phyloP scores from a whole-genome alignment of 2,329 filamentous ascomycete genomes.

The Talaromyces sp. region DNA sequence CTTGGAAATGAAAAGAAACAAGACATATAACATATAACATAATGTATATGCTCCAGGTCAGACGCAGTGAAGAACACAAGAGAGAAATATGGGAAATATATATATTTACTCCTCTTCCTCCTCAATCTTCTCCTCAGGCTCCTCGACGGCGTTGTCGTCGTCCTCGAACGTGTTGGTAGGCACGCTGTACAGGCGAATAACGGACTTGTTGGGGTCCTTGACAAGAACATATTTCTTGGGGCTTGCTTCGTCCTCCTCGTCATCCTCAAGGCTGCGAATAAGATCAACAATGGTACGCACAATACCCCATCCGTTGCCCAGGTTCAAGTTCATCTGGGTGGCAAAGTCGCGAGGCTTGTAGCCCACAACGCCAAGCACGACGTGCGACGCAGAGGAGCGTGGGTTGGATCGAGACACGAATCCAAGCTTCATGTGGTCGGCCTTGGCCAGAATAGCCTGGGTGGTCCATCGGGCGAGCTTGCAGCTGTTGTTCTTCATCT shows the following conservation, averaged over 20 bases:
- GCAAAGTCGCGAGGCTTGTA: constrained; percentile 99
- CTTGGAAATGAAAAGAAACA: background rate
- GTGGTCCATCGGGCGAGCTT: constrained; percentile 98
- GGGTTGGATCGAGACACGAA: constrained; percentile 95
- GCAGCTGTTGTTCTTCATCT: constrained; percentile 99
- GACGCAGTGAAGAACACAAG: background rate
- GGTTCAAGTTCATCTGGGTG: constrained; percentile 93
- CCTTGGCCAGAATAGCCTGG: constrained; percentile 92
- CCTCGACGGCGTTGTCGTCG: constrained; percentile 59
- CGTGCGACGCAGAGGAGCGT: constrained; percentile 86
- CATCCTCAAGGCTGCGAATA: constrained; percentile 33
- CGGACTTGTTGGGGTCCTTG: constrained; percentile 94
- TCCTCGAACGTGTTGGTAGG: constrained; percentile 87
- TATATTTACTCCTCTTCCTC: constrained; percentile 48
- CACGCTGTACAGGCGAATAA: constrained; percentile 88
- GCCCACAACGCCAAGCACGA: constrained; percentile 89
- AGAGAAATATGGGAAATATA: background rate
- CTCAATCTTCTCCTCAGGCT: constrained; percentile 53
- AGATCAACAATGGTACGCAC: constrained; percentile 97
- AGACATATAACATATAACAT: background rate
- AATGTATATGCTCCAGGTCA: background rate
- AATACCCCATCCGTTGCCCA: constrained; percentile 98
- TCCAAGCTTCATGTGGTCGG: constrained; percentile 98
- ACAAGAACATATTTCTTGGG: constrained; percentile 52
- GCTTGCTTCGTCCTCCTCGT: constrained; percentile 36